Conservation (phyloP, 2,329 filamentous ascomycete genomes). For the Ceratocystis harringtonii region DNA sequence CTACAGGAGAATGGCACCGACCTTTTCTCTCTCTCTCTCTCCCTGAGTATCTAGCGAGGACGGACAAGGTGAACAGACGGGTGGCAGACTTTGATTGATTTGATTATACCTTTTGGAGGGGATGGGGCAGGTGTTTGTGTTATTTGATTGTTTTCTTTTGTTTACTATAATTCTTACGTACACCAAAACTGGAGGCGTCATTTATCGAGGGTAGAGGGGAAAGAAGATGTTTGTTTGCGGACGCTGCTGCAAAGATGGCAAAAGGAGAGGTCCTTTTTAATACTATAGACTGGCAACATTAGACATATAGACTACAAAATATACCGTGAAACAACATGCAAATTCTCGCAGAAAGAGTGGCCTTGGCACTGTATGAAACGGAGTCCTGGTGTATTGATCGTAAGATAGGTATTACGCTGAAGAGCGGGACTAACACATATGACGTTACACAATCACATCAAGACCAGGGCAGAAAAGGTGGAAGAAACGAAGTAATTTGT, state of each 20-base stretch:
- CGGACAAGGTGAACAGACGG: background rate
- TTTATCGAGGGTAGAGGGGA: background rate
- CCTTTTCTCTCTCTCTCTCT: no score
- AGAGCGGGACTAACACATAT: background rate
- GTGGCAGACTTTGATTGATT: background rate
- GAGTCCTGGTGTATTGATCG: no score
- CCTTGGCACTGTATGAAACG: background rate
- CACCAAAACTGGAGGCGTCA: constrained; percentile 4
- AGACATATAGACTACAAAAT: constrained; percentile 16
- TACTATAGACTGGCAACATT: constrained; percentile 14
- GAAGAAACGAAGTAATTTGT: background rate
- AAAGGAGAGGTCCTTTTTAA: constrained; percentile 11
- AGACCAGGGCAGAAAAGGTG: background rate
- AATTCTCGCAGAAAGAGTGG: background rate
- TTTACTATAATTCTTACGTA: background rate
- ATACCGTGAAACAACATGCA: constrained; percentile 6
- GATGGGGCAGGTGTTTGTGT: background rate
- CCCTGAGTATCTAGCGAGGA: background rate
- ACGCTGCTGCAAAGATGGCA: constrained; percentile 5
- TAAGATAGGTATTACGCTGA: background rate
- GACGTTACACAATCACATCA: background rate
- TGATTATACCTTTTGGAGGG: background rate
- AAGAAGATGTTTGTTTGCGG: background rate
- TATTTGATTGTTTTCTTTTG: background rate
- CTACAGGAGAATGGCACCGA: no score